A percentile compares a stretch with the other conserved stretches of the same genome.
phyloP scores from a whole-genome alignment of 2,329 filamentous ascomycete genomes.

The Gyromitra esculenta region DNA sequence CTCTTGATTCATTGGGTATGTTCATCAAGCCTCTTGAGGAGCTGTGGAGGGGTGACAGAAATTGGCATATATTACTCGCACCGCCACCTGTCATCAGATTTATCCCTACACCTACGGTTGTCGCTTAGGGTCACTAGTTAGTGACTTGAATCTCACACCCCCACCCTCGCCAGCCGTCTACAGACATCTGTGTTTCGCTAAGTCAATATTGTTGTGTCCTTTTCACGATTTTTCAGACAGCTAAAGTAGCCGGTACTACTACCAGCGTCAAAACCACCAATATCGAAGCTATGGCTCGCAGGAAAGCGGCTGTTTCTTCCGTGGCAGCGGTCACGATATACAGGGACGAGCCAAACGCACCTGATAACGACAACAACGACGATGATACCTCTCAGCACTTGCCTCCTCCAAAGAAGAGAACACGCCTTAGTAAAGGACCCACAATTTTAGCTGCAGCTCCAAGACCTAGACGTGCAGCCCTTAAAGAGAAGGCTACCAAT shows the following conservation, averaged over 20 bases:
- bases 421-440: constrained; percentile 22
- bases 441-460: constrained; percentile 12
- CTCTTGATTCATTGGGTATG: no score
- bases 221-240: not conserved
- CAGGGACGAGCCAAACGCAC: constrained; percentile 12
- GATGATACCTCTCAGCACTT: constrained; percentile 10
- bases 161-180: not conserved
- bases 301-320: constrained; percentile 34
- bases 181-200: not conserved
- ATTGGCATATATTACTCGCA: no score
- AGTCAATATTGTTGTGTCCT: not conserved
- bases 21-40: no score
- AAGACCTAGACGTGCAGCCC: constrained; percentile 35
- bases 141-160: not conserved
- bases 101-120: no score
- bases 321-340: constrained; percentile 29
- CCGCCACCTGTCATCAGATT: no score
- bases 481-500: constrained; percentile 48
- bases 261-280: constrained; percentile 12
- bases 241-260: not conserved
- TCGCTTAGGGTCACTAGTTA: no score
- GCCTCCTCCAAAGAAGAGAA: constrained; percentile 37
- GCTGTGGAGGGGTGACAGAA: no score
- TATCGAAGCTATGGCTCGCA: constrained; percentile 40
- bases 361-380: not conserved